A percentile compares a stretch with the other conserved stretches of the same genome.
Evolutionary conservation across 306 rosid species (phyloP).

Genomic region (Malus domestica): DNA sequence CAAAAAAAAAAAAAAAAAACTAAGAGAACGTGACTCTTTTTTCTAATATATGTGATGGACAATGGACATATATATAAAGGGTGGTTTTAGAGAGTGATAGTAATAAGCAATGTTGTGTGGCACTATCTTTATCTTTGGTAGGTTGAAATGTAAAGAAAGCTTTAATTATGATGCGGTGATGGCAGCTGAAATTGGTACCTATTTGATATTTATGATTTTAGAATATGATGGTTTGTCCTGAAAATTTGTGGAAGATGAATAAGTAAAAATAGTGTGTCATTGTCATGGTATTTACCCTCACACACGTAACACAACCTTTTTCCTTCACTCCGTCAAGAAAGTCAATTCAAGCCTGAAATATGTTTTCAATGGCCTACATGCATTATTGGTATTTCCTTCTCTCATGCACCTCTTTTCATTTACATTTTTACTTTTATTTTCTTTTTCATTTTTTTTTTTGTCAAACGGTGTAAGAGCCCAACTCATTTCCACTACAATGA

Average conservation of each 20-base stretch:
- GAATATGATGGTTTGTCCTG: not conserved
- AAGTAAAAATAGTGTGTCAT: not conserved
- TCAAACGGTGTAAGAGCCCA: too few species aligned
- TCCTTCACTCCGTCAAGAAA: too few species aligned
- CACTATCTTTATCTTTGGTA: not conserved
- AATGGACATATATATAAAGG: not conserved
- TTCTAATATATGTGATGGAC: too few species aligned
- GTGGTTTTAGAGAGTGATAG: constrained; percentile 15
- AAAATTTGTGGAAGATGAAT: not conserved
- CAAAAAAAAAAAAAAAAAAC: too few species aligned
- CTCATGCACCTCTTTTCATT: too few species aligned
- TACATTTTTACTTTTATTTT: too few species aligned
- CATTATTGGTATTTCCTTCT: too few species aligned
- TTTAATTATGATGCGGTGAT: not conserved
- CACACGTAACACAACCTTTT: too few species aligned
- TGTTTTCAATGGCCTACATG: too few species aligned
- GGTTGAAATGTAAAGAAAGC: constrained; percentile 22
- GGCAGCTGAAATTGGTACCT: not conserved
- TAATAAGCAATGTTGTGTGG: not conserved
- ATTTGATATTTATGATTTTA: not conserved
- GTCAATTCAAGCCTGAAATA: too few species aligned
- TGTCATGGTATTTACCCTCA: not conserved
- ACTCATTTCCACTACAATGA: accelerated
- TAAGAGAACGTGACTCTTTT: too few species aligned
- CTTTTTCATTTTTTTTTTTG: too few species aligned